Base-by-base conservation (phyloP, 805 yeast species). In the Candida caryicola region DNA sequence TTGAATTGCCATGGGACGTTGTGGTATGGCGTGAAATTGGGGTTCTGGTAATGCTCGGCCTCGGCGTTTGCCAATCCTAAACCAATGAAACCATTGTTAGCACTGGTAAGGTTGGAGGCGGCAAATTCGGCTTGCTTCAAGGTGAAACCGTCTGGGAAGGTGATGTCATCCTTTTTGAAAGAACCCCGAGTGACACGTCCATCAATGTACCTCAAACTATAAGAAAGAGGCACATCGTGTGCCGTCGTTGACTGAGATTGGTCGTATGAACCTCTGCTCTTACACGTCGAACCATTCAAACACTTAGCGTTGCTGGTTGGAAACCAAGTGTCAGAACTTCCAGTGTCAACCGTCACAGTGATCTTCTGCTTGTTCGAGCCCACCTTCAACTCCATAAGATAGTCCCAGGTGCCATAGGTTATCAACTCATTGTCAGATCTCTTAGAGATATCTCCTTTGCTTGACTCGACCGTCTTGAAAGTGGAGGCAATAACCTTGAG, bases 1-100 rank as follows among this genome's bases (percentile, higher is more conserved):
- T 36, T 39, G 33, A 49, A 29, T 7, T 25, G 33, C 10, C 7
- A 33, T 7, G 51, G 51, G 19, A 44, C 37, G 36, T 46, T 44
- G 15, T 23, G 32, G 30, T 45, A 45, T 17, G 6, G 14, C 13
- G 6, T 6, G n/a, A 21, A 19, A 15, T 25, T 10, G 3, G 8
- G n/a, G 2, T 28, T 15, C 14, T 21, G 13, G 26, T 19, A 23
- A 23, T 25, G 13, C 19, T 17, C 27, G 3, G 35, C 37, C 17
- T 39, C 38, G 19, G 31, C 23, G 15, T 23, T 14, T 31, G 31
- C 31, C 18, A 37, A 14, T 1, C 43, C 39, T 16, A 44, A 21
- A 10, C 47, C 45, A 27, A 44, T 25, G 7, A 38, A 25, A 2
- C 43, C 43, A n/a, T 21, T 28, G 9, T 16, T 31, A 7, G 29